Percentiles rank a stretch among this genome's conserved stretches.
These are phyloP conservation scores for Lichenothelia convexa DNA, from an alignment of 495 filamentous ascomycete genomes.

Conservation along the genomic window DNA sequence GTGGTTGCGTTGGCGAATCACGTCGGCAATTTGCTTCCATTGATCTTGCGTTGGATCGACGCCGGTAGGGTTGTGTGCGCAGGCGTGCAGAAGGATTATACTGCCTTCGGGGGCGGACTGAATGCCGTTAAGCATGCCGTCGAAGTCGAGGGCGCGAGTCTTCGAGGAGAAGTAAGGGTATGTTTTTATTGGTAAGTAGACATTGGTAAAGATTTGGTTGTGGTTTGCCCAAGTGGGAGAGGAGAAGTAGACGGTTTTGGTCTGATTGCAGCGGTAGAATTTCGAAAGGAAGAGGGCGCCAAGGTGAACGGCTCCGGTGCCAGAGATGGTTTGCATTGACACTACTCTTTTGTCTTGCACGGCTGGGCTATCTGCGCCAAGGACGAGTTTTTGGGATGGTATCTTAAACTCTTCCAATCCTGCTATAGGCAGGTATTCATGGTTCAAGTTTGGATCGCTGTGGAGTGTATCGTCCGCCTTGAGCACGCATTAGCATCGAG, in stretches of 20 bases:
- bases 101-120: slow-evolving; percentile 51
- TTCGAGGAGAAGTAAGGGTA: slow-evolving; percentile 87
- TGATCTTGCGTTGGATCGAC: slow-evolving; percentile 89
- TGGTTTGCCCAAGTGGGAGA: slow-evolving; percentile 97
- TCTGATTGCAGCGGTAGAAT: slow-evolving; percentile 40
- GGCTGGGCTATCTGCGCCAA: slow-evolving; percentile 63
- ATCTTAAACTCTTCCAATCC: slow-evolving; percentile 68
- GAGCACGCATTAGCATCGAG: too few species aligned
- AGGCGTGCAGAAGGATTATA: slow-evolving; percentile 86
- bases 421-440: slow-evolving; percentile 96
- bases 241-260: slow-evolving; percentile 68
- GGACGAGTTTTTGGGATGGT: slow-evolving; percentile 76
- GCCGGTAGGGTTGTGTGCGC: slow-evolving; percentile 95
- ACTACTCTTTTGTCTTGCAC: slow-evolving; percentile 62
- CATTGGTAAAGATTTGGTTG: slow-evolving; percentile 94
- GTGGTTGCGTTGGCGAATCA: slow-evolving; percentile 57
- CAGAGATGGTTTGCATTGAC: slow-evolving; percentile 52
- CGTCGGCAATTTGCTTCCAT: slow-evolving; percentile 70
- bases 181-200: slow-evolving; percentile 51
- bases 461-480: slow-evolving; percentile 80
- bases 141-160: slow-evolving; percentile 82
- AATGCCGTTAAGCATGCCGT: slow-evolving; percentile 60
- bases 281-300: slow-evolving; percentile 71
- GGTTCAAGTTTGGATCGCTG: slow-evolving; percentile 77
- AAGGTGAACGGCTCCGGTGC: slow-evolving; percentile 78